Evolutionary conservation across 2,329 filamentous ascomycete genomes (phyloP).

Genomic region (Neobulgaria alba): DNA sequence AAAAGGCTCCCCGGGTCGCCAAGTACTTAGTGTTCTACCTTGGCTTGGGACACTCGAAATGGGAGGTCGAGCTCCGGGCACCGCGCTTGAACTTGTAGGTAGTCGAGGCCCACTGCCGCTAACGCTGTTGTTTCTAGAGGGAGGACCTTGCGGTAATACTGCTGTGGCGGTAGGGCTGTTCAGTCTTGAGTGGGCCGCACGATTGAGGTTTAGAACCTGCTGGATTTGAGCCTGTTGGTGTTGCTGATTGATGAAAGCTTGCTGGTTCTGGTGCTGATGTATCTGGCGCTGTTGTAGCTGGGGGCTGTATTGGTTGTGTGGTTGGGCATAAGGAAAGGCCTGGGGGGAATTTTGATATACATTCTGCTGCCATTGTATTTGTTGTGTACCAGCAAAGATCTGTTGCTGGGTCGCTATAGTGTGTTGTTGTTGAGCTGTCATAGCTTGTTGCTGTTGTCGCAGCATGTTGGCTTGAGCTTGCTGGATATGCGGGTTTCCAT

Average conservation of each 20-base stretch:
- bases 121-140: slow-evolving; percentile 14
- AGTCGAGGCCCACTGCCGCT: too few relatives aligned
- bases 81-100: too few relatives aligned
- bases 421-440: slow-evolving; percentile 9
- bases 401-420: slow-evolving; percentile 9
- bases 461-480: slow-evolving; percentile 1
- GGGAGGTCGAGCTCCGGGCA: too few relatives aligned
- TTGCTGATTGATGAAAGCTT: slow-evolving; percentile 1
- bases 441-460: slow-evolving; percentile 6
- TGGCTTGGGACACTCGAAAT: too few relatives aligned
- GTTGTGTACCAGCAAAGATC: slow-evolving; percentile 5
- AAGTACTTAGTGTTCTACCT: too few relatives aligned
- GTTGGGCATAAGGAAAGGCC: too few relatives aligned
- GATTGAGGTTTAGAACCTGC: background rate
- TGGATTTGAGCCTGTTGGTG: slow-evolving; percentile 4
- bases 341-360: too few relatives aligned
- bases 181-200: slow-evolving; percentile 9
- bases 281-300: slow-evolving; percentile 11
- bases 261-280: slow-evolving; percentile 6
- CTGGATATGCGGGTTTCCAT: background rate
- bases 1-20: too few relatives aligned
- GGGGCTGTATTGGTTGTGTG: slow-evolving; percentile 5
- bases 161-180: slow-evolving; percentile 2
- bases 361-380: slow-evolving; percentile 6
- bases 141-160: background rate